A percentile compares a stretch with the other conserved stretches of the same genome.
These are phyloP conservation scores for Gnaphalium uliginosum DNA, from an alignment of 129 eudicot species.

Conservation along the genomic window DNA sequence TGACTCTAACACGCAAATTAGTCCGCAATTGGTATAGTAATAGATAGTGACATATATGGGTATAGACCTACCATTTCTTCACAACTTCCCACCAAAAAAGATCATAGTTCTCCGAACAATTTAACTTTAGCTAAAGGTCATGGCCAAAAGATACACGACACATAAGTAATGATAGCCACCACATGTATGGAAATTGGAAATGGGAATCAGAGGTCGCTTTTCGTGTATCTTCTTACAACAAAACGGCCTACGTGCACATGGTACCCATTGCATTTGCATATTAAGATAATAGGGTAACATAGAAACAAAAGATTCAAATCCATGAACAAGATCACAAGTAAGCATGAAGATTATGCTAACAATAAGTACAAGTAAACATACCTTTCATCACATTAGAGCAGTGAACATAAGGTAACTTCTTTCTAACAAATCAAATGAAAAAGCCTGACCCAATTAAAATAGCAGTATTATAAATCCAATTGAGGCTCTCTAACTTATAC, in stretches of 20 bases:
- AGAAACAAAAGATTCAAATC: conserved; percentile 33
- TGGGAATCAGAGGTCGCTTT: conserved; percentile 35
- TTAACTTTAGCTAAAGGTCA: conserved; percentile 30
- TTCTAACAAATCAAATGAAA: conserved; percentile 9
- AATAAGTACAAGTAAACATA: conserved; percentile 24
- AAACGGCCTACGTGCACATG: conserved; percentile 27
- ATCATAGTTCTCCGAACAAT: conserved; percentile 14
- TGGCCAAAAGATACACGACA: conserved; percentile 35
- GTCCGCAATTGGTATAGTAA: conserved; percentile 19
- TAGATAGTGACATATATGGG: conserved; percentile 29
- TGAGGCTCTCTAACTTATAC: neutral
- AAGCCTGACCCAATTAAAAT: conserved; percentile 3
- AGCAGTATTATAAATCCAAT: neutral
- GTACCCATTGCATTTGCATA: conserved; percentile 32
- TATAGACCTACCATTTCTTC: conserved; percentile 19
- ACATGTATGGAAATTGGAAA: conserved; percentile 15
- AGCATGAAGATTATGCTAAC: neutral
- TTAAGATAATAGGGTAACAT: conserved; percentile 1
- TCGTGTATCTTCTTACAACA: conserved; percentile 28
- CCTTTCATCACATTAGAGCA: conserved; percentile 25
- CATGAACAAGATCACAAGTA: conserved; percentile 25
- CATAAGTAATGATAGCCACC: conserved; percentile 27
- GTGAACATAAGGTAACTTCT: conserved; percentile 19
- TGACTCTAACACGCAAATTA: conserved; percentile 22
- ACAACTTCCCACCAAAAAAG: conserved; percentile 30